phyloP scores from a whole-genome alignment of 768 basidiomycete genomes.

The Lactarius evosmus region DNA sequence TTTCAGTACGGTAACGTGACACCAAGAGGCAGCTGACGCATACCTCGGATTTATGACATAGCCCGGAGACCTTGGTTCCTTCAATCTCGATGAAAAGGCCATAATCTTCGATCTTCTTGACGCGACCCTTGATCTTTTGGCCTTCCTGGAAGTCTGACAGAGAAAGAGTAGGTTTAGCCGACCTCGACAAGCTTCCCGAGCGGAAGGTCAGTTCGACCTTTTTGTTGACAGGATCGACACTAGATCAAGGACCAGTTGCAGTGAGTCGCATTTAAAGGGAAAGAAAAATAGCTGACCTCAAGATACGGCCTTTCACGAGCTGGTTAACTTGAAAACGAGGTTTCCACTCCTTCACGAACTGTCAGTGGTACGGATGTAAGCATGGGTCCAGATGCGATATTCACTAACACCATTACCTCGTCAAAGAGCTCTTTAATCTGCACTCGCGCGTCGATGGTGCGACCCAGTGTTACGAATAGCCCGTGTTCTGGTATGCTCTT shows the following conservation, averaged over 20 bases:
- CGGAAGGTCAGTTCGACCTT: slow-evolving; percentile 92
- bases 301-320: slow-evolving; percentile 80
- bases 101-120: slow-evolving; percentile 83
- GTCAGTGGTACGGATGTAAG: slow-evolving; percentile 7
- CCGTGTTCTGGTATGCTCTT: slow-evolving; percentile 86
- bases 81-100: slow-evolving; percentile 92
- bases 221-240: slow-evolving; percentile 65
- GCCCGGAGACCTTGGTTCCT: slow-evolving; percentile 78
- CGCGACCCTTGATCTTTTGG: slow-evolving; percentile 72
- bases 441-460: slow-evolving; percentile 83
- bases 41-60: slow-evolving; percentile 94
- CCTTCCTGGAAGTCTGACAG: slow-evolving; percentile 65
- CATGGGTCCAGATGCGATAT: not conserved
- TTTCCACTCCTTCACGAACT: slow-evolving; percentile 98
- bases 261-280: not conserved
- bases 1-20: not conserved
- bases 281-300: slow-evolving; percentile 50
- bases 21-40: slow-evolving; percentile 22
- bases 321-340: slow-evolving; percentile 73
- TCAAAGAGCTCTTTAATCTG: slow-evolving; percentile 94
- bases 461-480: slow-evolving; percentile 82
- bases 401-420: slow-evolving; percentile 47
- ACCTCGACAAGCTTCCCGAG: slow-evolving; percentile 51
- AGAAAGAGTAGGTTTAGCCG: slow-evolving; percentile 38
- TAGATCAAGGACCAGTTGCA: slow-evolving; percentile 33